phyloP scores from a whole-genome alignment of 108 stramenopile genomes.

The Chaetoceros muelleri region DNA sequence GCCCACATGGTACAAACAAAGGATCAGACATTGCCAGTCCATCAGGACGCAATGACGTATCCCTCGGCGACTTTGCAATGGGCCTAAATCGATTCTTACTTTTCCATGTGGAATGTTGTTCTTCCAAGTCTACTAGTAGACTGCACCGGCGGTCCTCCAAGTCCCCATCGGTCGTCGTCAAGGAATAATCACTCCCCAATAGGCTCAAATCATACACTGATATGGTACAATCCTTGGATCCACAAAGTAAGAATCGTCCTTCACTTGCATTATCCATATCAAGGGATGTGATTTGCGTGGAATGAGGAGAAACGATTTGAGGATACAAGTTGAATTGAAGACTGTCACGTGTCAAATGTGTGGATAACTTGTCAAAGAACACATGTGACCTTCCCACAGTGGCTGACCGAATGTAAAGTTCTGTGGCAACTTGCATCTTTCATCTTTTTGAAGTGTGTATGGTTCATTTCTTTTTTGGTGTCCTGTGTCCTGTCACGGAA shows the following conservation, averaged over 20 bases:
- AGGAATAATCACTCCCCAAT: conserved; percentile 1
- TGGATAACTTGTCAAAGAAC: not conserved
- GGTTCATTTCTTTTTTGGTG: too few relatives aligned
- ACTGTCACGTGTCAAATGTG: not conserved
- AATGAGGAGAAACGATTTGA: conserved; percentile 6
- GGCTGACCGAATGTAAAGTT: not conserved
- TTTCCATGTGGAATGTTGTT: not conserved
- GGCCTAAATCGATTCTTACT: conserved; percentile 19
- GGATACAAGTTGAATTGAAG: not conserved
- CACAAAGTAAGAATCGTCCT: conserved; percentile 55
- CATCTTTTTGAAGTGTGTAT: too few relatives aligned
- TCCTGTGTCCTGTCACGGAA: too few relatives aligned
- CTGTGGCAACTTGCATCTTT: too few relatives aligned
- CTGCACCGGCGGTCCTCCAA: not conserved
- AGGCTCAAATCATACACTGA: conserved; percentile 45
- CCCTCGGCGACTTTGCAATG: conserved; percentile 38
- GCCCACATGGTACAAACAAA: conserved; percentile 31
- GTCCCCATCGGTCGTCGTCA: conserved; percentile 5
- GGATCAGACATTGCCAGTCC: not conserved
- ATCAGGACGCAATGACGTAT: conserved; percentile 6
- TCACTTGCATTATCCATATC: conserved; percentile 8
- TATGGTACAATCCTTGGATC: conserved; percentile 46
- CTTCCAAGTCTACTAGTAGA: conserved; percentile 4
- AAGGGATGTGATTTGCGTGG: not conserved
- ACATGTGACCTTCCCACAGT: not conserved